Conservation (phyloP, 768 basidiomycete genomes). For the Gyrodon lividus region DNA sequence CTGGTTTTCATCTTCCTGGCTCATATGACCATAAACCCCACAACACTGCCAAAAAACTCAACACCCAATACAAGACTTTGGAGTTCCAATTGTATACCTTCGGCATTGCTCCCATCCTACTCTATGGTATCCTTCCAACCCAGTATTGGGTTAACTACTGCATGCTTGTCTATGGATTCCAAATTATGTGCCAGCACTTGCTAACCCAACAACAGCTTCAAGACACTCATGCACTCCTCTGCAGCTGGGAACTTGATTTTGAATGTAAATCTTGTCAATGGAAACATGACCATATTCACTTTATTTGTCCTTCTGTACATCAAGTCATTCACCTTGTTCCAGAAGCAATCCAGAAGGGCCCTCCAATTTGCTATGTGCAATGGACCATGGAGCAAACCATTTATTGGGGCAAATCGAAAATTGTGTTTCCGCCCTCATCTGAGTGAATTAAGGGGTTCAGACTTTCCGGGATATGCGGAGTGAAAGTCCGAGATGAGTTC, state of each 20-base stretch:
- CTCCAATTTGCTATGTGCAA: conserved; percentile 17
- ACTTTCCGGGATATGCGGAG: neutral
- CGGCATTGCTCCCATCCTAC: conserved; percentile 16
- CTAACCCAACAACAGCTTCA: conserved; percentile 15
- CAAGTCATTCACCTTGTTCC: conserved; percentile 22
- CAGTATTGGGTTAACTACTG: conserved; percentile 20
- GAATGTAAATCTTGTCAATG: conserved; percentile 30
- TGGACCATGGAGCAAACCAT: conserved; percentile 32
- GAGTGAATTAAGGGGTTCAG: too few species aligned
- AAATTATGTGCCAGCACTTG: conserved; percentile 17
- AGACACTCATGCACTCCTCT: conserved; percentile 14
- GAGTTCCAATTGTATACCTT: conserved; percentile 19
- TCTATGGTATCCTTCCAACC: conserved; percentile 11
- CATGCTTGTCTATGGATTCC: conserved; percentile 20
- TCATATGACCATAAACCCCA: conserved; percentile 20
- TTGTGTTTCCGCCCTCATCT: too few species aligned
- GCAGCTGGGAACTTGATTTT: conserved; percentile 28
- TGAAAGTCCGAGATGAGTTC: too few species aligned
- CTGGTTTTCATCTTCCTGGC: conserved; percentile 10
- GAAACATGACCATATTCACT: conserved; percentile 25
- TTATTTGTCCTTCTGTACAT: conserved; percentile 31
- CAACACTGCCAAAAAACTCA: conserved; percentile 21
- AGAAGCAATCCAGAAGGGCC: conserved; percentile 1
- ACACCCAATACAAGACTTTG: conserved; percentile 22
- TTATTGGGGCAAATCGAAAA: conserved; percentile 29